phyloP scores from a whole-genome alignment of 768 basidiomycete species.

The Lentinula aciculospora region DNA sequence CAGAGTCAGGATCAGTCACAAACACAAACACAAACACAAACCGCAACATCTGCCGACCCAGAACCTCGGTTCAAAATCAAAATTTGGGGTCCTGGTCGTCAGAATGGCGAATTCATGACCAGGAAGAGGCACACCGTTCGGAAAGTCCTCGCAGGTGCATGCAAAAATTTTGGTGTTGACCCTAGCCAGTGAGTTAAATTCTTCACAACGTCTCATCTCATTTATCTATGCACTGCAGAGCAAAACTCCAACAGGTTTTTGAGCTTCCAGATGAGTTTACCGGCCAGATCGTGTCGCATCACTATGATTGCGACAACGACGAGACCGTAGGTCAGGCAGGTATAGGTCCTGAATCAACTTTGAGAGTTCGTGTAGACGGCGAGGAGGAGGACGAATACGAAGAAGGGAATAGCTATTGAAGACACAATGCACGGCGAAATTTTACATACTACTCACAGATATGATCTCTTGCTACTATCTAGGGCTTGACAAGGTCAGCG shows the following conservation, averaged over 20 bases:
- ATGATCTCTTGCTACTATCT: no score
- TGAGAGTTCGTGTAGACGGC: not conserved
- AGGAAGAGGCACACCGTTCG: not conserved
- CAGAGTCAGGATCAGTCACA: not conserved
- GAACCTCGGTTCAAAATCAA: conserved; percentile 1
- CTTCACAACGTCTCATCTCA: not conserved
- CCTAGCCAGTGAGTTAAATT: not conserved
- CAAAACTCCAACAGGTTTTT: not conserved
- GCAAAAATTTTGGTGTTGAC: conserved; percentile 1
- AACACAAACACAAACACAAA: not conserved
- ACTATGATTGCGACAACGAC: not conserved
- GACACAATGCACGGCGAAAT: not conserved
- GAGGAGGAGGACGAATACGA: not conserved
- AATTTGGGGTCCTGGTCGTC: not conserved
- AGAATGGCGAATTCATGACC: conserved; percentile 6
- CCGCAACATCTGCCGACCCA: not conserved
- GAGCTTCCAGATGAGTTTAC: not conserved
- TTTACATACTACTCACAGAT: no score
- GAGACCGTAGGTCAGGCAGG: conserved; percentile 3
- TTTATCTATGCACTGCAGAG: not conserved
- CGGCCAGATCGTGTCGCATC: not conserved
- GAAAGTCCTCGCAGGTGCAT: conserved; percentile 2
- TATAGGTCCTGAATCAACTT: not conserved
- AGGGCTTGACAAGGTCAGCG: no score
- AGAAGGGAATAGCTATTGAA: not conserved